phyloP scores from a whole-genome alignment of 441 rosid species.

The Erodium texanum region DNA sequence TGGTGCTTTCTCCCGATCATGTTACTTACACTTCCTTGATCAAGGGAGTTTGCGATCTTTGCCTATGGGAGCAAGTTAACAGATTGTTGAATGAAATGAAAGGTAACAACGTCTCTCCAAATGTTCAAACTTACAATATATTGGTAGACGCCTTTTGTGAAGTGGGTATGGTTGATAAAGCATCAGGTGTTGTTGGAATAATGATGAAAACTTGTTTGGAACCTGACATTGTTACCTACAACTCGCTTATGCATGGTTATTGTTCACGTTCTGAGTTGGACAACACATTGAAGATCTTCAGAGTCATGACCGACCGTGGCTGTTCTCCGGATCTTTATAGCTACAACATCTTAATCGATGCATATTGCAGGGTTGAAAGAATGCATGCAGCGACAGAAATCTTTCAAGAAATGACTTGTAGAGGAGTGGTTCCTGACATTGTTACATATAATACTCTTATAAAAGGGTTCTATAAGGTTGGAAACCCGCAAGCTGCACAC shows the following conservation, averaged over 20 bases:
- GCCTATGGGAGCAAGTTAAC: neutral
- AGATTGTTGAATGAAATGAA: neutral
- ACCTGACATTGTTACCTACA: constrained; percentile 21
- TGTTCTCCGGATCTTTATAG: constrained; percentile 14
- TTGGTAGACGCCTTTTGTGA: constrained; percentile 19
- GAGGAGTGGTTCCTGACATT: neutral
- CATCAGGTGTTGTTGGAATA: neutral
- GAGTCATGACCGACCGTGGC: neutral
- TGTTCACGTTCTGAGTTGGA: neutral
- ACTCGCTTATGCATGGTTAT: constrained; percentile 6
- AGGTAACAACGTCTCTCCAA: neutral
- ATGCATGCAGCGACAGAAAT: neutral
- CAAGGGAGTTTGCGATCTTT: constrained; percentile 20
- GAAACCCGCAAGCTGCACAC: neutral
- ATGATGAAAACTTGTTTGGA: constrained; percentile 15
- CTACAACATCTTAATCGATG: constrained; percentile 10
- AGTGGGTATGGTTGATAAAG: constrained; percentile 21
- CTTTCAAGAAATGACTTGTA: neutral
- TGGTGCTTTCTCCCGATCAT: constrained; percentile 19
- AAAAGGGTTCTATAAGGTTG: neutral
- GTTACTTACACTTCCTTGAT: constrained; percentile 24
- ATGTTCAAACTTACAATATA: neutral
- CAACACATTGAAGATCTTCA: neutral
- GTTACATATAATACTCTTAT: neutral
- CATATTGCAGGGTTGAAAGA: neutral